A percentile compares a stretch with the other conserved stretches of the same genome.
Conservation (phyloP, 2,329 filamentous ascomycete species). For the Botrytis squamosa region DNA sequence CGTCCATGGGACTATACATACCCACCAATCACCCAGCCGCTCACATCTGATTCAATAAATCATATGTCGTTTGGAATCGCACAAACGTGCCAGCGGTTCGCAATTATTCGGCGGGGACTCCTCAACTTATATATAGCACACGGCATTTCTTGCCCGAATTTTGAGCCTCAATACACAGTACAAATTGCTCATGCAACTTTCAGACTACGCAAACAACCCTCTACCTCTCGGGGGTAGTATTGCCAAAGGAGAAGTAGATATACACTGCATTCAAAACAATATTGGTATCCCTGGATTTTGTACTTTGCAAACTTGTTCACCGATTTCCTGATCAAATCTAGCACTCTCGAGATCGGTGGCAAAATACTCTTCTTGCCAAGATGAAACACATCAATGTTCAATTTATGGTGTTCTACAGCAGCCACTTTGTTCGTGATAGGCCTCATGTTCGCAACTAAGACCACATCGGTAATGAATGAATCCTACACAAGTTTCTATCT, state of each 20-base stretch:
- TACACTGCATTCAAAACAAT: not conserved
- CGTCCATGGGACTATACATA: constrained; percentile 27
- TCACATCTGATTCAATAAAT: constrained; percentile 26
- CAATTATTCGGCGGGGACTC: not conserved
- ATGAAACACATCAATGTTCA: not conserved
- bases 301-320: not conserved
- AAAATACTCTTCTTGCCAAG: not conserved
- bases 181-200: not conserved
- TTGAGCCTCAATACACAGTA: constrained; percentile 19
- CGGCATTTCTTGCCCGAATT: not conserved
- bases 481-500: constrained; percentile 14
- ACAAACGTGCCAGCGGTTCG: not conserved
- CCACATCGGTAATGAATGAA: constrained; percentile 15
- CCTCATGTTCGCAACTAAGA: constrained; percentile 5
- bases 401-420: constrained; percentile 11
- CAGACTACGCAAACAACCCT: not conserved
- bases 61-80: constrained; percentile 17
- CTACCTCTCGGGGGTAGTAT: not conserved
- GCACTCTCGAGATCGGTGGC: not conserved
- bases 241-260: not conserved
- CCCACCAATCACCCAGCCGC: constrained; percentile 19
- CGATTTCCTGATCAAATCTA: not conserved
- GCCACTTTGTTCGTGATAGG: constrained; percentile 20
- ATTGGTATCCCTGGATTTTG: not conserved
- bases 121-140: constrained; percentile 23